Conservation (phyloP, 2,329 filamentous ascomycete species). For the Epichloe bromicola region DNA sequence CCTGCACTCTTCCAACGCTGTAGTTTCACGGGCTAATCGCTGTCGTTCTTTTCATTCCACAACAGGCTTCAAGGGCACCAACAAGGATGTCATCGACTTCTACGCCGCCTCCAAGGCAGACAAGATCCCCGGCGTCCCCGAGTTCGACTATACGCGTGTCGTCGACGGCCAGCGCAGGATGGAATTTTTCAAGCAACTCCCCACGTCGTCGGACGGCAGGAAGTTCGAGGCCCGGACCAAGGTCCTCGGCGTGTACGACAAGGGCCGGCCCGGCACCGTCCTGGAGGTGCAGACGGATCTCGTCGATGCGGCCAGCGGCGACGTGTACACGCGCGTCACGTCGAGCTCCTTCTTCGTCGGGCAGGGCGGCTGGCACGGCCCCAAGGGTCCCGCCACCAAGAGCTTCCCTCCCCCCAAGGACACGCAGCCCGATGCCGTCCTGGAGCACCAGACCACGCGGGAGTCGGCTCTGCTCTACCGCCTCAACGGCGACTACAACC, state of each 20-base stretch:
- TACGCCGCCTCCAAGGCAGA: slow-evolving; percentile 54
- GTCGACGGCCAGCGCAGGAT: slow-evolving; percentile 78
- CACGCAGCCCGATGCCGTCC: slow-evolving; percentile 58
- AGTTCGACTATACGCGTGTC: slow-evolving; percentile 59
- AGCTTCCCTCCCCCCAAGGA: slow-evolving; percentile 67
- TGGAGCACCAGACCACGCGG: slow-evolving; percentile 55
- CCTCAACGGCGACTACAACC: slow-evolving; percentile 90
- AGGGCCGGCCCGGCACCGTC: slow-evolving; percentile 71
- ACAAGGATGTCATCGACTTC: slow-evolving; percentile 72
- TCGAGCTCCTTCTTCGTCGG: slow-evolving; percentile 68
- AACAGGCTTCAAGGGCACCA: slow-evolving; percentile 60
- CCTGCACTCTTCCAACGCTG: too few species aligned
- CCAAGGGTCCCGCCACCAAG: slow-evolving; percentile 70
- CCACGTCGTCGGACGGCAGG: slow-evolving; percentile 54
- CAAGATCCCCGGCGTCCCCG: slow-evolving; percentile 63
- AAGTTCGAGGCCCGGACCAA: slow-evolving; percentile 66
- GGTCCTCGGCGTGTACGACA: slow-evolving; percentile 79
- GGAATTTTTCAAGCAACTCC: slow-evolving; percentile 63
- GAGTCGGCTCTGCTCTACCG: slow-evolving; percentile 70
- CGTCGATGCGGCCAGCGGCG: slow-evolving; percentile 54
- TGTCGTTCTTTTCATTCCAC: neutral
- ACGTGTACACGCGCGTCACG: slow-evolving; percentile 57
- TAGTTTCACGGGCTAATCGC: too few species aligned
- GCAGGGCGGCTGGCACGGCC: slow-evolving; percentile 74
- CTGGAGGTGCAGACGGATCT: slow-evolving; percentile 68